Evolutionary conservation across 306 rosid species (phyloP).

Genomic region (Cucurbita moschata): DNA sequence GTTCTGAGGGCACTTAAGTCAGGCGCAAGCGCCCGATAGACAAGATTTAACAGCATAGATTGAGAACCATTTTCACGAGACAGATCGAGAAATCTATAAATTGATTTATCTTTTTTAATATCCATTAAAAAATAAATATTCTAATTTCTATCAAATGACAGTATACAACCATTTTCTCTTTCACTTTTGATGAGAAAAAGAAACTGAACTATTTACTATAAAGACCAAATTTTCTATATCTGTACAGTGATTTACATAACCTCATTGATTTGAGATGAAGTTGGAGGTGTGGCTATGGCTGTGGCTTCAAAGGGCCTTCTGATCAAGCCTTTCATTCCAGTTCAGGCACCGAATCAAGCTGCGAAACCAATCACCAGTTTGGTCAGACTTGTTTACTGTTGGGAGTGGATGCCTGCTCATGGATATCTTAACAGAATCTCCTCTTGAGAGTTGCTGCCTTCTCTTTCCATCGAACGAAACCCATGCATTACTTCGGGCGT

Average conservation of each 20-base stretch:
- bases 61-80: no score
- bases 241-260: constrained; percentile 37
- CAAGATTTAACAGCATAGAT: no score
- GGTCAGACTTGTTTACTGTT: constrained; percentile 92
- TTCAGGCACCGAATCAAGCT: constrained; percentile 96
- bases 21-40: no score
- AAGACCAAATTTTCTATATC: not conserved
- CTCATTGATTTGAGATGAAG: not conserved
- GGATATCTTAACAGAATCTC: constrained; percentile 68
- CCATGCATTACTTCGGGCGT: constrained; percentile 96
- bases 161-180: constrained; percentile 4
- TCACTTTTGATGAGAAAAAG: not conserved
- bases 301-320: constrained; percentile 62
- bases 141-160: not conserved
- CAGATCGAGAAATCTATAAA: not conserved
- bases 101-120: not conserved
- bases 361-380: constrained; percentile 97
- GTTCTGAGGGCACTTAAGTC: no score
- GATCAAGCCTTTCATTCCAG: constrained; percentile 97
- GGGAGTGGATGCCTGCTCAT: constrained; percentile 98
- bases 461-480: constrained; percentile 97
- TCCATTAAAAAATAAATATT: not conserved
- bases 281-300: not conserved
- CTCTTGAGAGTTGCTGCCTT: constrained; percentile 97
- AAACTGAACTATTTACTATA: constrained; percentile 13